These are phyloP conservation scores for Penicillium sp. DNA, from an alignment of 2,329 filamentous ascomycete species.

Conservation along the genomic window DNA sequence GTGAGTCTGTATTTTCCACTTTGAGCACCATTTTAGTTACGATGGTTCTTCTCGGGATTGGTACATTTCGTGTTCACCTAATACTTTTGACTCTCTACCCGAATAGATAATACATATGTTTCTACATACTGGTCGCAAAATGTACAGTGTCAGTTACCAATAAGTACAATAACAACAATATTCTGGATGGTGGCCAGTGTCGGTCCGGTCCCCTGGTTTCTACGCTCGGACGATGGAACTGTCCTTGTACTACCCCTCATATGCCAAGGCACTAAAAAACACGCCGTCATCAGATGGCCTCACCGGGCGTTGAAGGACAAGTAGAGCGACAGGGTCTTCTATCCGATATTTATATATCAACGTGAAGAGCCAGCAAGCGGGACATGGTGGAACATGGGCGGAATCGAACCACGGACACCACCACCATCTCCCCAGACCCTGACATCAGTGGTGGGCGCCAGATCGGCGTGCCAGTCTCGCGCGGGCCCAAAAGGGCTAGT, in stretches of 20 bases:
- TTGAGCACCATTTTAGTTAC: too few relatives aligned
- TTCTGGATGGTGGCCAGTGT: too few relatives aligned
- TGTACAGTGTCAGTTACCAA: too few relatives aligned
- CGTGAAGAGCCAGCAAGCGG: neutral
- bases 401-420: neutral
- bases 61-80: too few relatives aligned
- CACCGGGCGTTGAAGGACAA: neutral
- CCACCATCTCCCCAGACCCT: neutral
- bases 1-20: too few relatives aligned
- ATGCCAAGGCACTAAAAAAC: neutral
- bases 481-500: neutral
- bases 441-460: neutral
- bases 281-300: neutral
- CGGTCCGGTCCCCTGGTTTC: too few relatives aligned
- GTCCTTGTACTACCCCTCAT: neutral
- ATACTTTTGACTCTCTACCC: too few relatives aligned
- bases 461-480: slow-evolving; percentile 2
- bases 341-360: neutral
- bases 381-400: neutral
- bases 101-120: too few relatives aligned
- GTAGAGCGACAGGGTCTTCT: neutral
- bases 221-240: too few relatives aligned
- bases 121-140: too few relatives aligned
- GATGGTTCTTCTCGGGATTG: too few relatives aligned
- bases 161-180: too few relatives aligned